A percentile compares a stretch with the other conserved stretches of the same genome.
Conservation (phyloP, 2,329 filamentous ascomycete species). For the Aureobasidium sp. region DNA sequence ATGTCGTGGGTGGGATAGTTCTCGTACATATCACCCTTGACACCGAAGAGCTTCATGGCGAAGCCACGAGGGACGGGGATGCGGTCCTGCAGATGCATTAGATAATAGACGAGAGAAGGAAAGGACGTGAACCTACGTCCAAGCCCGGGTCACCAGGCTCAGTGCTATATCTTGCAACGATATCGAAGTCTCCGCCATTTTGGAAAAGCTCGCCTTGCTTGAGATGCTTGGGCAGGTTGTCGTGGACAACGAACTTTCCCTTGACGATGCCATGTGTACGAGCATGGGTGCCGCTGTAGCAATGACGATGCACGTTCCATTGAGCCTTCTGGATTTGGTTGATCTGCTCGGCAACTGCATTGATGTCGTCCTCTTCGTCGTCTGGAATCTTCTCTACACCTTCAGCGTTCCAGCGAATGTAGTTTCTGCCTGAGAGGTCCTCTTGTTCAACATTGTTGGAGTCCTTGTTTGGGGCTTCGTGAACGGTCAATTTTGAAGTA, state of each 20-base stretch:
- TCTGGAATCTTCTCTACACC: constrained; percentile 34
- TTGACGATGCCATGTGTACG: constrained; percentile 43
- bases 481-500: constrained; percentile 14
- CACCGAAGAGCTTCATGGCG: constrained; percentile 43
- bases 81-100: constrained; percentile 24
- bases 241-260: constrained; percentile 36
- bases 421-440: constrained; percentile 23
- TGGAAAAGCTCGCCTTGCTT: constrained; percentile 35
- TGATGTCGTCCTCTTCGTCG: constrained; percentile 37
- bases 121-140: constrained; percentile 21
- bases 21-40: constrained; percentile 37
- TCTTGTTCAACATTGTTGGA: neutral
- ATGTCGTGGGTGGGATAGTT: constrained; percentile 36
- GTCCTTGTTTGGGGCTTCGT: constrained; percentile 11
- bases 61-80: constrained; percentile 40
- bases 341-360: constrained; percentile 39
- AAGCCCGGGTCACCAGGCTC: constrained; percentile 33
- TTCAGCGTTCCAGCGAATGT: constrained; percentile 34
- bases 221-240: constrained; percentile 37
- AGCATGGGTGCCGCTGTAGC: constrained; percentile 36
- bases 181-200: constrained; percentile 26
- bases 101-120: neutral
- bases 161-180: constrained; percentile 31
- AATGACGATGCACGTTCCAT: constrained; percentile 35
- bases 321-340: constrained; percentile 39